These are phyloP conservation scores for Boletus mariae DNA, from an alignment of 1,284 basidiomycete species.

Conservation along the genomic window DNA sequence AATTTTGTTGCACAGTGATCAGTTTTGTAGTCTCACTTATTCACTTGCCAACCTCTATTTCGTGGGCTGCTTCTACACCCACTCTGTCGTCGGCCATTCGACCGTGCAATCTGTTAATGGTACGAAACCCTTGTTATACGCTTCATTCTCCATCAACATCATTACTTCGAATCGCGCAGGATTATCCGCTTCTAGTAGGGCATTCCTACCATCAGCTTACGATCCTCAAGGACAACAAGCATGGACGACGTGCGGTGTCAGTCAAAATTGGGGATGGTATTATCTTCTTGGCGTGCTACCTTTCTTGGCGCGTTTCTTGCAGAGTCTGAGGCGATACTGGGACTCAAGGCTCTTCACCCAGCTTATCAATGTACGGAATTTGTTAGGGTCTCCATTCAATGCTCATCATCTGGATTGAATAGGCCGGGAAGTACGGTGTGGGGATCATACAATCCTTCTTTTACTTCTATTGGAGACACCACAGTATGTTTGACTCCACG, in stretches of 20 bases:
- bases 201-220: constrained; percentile 9
- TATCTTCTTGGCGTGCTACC: constrained; percentile 60
- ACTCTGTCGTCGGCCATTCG: not conserved
- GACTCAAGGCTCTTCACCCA: constrained; percentile 78
- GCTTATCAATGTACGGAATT: constrained; percentile 72
- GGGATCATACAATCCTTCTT: constrained; percentile 63
- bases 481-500: constrained; percentile 6
- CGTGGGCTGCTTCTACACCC: constrained; percentile 68
- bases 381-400: not conserved
- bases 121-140: not conserved
- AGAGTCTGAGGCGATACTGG: constrained; percentile 81
- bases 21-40: constrained; percentile 76
- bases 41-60: constrained; percentile 71
- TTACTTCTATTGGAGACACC: constrained; percentile 72
- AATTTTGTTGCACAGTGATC: constrained; percentile 55
- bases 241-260: constrained; percentile 19
- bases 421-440: constrained; percentile 78
- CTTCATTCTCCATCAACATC: not conserved
- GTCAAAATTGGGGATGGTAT: constrained; percentile 51
- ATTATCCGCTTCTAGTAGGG: not conserved
- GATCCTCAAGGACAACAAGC: constrained; percentile 14
- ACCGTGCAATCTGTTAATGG: not conserved
- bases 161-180: not conserved
- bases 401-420: constrained; percentile 2
- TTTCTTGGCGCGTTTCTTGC: constrained; percentile 71